A percentile compares a stretch with the other conserved stretches of the same genome.
phyloP scores from a whole-genome alignment of 2,329 filamentous ascomycete genomes.

The Botryotinia convoluta region DNA sequence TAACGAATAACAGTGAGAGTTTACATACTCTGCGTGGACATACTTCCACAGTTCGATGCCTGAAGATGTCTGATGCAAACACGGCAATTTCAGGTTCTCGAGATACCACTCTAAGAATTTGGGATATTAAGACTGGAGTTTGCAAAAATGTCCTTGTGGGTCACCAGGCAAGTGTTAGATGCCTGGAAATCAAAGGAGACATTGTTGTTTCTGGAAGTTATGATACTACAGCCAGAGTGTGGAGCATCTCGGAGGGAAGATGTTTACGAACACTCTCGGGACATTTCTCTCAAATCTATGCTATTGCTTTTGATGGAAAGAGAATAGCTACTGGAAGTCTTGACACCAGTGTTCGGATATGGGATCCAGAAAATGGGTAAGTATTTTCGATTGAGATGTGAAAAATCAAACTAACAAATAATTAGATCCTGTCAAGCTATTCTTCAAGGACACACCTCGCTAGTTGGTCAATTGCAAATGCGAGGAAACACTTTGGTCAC shows the following conservation, averaged over 20 bases:
- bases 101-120: constrained; percentile 91
- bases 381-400: constrained; percentile 37
- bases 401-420: constrained; percentile 39
- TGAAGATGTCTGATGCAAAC: constrained; percentile 94
- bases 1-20: constrained; percentile 54
- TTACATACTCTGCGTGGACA: constrained; percentile 86
- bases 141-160: constrained; percentile 91
- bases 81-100: constrained; percentile 95
- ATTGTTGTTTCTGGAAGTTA: constrained; percentile 98
- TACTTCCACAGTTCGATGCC: constrained; percentile 91
- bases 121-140: constrained; percentile 85
- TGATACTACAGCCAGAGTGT: constrained; percentile 93
- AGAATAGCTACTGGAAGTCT: constrained; percentile 92
- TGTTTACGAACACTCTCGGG: constrained; percentile 87
- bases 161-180: constrained; percentile 92
- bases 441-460: constrained; percentile 91
- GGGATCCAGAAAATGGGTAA: constrained; percentile 86
- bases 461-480: constrained; percentile 96
- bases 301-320: constrained; percentile 93
- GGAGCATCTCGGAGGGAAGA: constrained; percentile 94
- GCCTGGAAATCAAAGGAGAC: constrained; percentile 93
- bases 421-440: constrained; percentile 65
- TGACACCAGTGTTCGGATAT: constrained; percentile 94
- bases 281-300: constrained; percentile 98
- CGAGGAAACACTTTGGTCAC: constrained; percentile 92